Base-by-base conservation (phyloP, 768 basidiomycete genomes). In the Phaeotremella fagi region DNA sequence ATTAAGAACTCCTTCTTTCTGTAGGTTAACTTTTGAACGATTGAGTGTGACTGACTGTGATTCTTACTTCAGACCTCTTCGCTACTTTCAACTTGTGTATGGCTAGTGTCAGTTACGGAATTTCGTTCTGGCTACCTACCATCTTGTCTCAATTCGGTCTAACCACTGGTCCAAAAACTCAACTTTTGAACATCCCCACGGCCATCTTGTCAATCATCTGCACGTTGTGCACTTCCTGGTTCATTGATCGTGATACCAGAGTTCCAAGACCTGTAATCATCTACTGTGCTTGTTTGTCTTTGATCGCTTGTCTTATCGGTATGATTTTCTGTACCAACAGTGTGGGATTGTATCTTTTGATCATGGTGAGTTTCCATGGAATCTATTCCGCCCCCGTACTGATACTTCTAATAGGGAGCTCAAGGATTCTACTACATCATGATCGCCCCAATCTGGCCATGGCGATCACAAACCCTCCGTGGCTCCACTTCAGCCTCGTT, bases 51-150 rank as follows among this genome's bases (percentile, higher is more conserved):
- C 3, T 6, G 11, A 36, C 37, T 38, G 16, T 12, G 0, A n/a
- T 27, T 15, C 24, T 29, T 35, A 23, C 20, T 18, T 23, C 46
- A 54, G 51, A 52, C 49, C 28, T 41, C 5, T 64, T 60, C 35
- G 28, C 31, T 0, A 37, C 43, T 7, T 33, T 55, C 5, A 36
- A 41, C 20, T 11, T 50, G 16, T 53, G 50, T 31, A 18, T 42
- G 35, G 48, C 46, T 42, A 57, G 45, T 20, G 57, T 52, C 15
- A 53, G 48, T 0, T 45, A 50, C 35, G 64, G 64, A 12, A 37
- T 60, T 15, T 31, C 50, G 2, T 70, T 64, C 55, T 66, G 68
- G 68, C 53, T 66, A 0, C 64, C 64, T 1, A 61, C 64, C 7
- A 60, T 69, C 33, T 45, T 69, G 27, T 23, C 53, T 5, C 27